Conservation (phyloP, 2,329 filamentous ascomycete species). For the Beauveria pseudobassiana region DNA sequence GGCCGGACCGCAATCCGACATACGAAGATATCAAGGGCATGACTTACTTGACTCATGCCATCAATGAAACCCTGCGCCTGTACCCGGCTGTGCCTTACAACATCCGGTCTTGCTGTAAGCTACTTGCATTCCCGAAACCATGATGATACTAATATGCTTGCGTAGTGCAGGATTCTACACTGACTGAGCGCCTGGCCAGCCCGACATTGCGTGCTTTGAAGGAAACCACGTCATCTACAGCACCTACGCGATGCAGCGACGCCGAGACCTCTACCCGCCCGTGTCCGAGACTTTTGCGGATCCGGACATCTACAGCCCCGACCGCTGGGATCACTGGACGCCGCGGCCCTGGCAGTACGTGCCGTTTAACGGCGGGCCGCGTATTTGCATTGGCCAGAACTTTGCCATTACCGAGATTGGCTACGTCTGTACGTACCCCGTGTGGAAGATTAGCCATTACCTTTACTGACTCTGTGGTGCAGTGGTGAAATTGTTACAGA, state of each 20-base stretch:
- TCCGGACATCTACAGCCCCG: conserved; percentile 51
- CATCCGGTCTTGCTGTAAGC: conserved; percentile 60
- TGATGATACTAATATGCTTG: background rate
- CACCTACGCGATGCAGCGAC: conserved; percentile 66
- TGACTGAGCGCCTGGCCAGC: conserved; percentile 64
- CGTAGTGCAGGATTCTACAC: conserved; percentile 36
- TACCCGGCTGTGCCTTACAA: conserved; percentile 78
- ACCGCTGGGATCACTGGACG: conserved; percentile 58
- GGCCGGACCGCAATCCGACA: conserved; percentile 53
- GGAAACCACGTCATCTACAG: conserved; percentile 60
- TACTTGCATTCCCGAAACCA: conserved; percentile 25
- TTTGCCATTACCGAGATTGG: conserved; percentile 70
- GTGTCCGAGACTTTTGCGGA: conserved; percentile 37
- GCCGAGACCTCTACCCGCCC: conserved; percentile 52
- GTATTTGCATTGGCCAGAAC: conserved; percentile 73
- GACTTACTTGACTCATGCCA: conserved; percentile 68
- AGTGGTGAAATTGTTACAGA: conserved; percentile 50
- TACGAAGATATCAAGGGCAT: conserved; percentile 81
- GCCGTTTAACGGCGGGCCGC: conserved; percentile 67
- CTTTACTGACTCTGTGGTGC: background rate
- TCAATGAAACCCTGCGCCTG: conserved; percentile 71
- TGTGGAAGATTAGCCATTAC: background rate
- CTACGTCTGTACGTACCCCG: conserved; percentile 1
- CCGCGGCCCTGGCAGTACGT: conserved; percentile 64
- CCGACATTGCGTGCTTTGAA: conserved; percentile 59